Percentiles rank a stretch among this genome's conserved stretches.
Conservation (phyloP, 805 yeast genomes). For the Candida nemodendra region DNA sequence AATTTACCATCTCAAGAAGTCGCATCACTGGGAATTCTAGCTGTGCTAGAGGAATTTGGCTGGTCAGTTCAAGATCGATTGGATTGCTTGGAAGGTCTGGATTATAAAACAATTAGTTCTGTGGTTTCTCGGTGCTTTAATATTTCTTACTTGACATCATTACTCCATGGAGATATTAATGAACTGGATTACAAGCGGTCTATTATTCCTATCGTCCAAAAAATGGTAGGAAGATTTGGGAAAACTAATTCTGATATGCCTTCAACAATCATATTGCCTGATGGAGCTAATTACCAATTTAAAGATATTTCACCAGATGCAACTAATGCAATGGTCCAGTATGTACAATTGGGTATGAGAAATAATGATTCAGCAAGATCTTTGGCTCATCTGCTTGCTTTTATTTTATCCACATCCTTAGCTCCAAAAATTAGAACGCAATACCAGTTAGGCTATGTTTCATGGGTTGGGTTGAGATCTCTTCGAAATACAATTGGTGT, state of each 20-base stretch:
- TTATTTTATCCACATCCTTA: constrained; percentile 43
- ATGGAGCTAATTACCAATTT: constrained; percentile 36
- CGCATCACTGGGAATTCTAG: constrained; percentile 49
- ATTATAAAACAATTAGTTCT: constrained; percentile 32
- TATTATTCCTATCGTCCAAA: constrained; percentile 11
- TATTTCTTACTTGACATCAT: constrained; percentile 36
- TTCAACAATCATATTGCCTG: constrained; percentile 38
- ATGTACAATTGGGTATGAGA: constrained; percentile 56
- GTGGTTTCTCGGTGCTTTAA: constrained; percentile 32
- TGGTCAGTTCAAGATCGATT: constrained; percentile 56
- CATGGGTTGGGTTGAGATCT: constrained; percentile 54
- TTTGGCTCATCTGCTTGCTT: constrained; percentile 46
- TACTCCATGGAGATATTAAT: constrained; percentile 52
- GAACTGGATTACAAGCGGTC: constrained; percentile 2
- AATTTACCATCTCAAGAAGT: constrained; percentile 45
- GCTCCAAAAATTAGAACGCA: constrained; percentile 50
- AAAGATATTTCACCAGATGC: constrained; percentile 46
- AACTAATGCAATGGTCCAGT: constrained; percentile 50
- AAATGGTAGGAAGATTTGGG: constrained; percentile 13
- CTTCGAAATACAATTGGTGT: constrained; percentile 55
- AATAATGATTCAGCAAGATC: constrained; percentile 34
- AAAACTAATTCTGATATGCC: constrained; percentile 25
- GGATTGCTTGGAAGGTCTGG: constrained; percentile 53
- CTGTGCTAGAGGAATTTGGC: constrained; percentile 54
- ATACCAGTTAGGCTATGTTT: constrained; percentile 61